Evolutionary conservation across 2,329 filamentous ascomycete species (phyloP).

Genomic region (Reticulascus tulasneorum): DNA sequence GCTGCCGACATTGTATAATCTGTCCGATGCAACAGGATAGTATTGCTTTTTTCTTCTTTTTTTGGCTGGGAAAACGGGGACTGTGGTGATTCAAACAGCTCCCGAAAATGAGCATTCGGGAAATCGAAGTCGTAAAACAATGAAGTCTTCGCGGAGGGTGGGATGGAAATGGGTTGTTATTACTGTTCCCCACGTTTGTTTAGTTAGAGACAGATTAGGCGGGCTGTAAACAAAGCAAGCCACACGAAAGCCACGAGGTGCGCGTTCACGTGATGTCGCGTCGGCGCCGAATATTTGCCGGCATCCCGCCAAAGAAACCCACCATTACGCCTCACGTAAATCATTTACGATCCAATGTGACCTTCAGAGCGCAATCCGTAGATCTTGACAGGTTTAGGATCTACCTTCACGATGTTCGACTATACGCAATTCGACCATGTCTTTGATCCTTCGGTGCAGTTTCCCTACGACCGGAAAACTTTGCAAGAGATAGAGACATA

Average conservation of each 20-base stretch:
- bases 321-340: no score
- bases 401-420: slow-evolving; percentile 56
- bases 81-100: slow-evolving; percentile 1
- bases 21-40: no score
- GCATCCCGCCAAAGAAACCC: background rate
- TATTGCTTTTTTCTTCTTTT: background rate
- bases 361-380: slow-evolving; percentile 10
- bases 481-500: slow-evolving; percentile 61
- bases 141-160: background rate
- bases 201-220: slow-evolving; percentile 15
- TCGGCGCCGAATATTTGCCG: slow-evolving; percentile 6
- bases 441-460: slow-evolving; percentile 58
- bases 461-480: slow-evolving; percentile 58
- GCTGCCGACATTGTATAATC: slow-evolving; percentile 10
- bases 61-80: slow-evolving; percentile 1
- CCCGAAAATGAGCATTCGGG: background rate
- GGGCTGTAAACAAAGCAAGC: slow-evolving; percentile 16
- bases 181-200: slow-evolving; percentile 13
- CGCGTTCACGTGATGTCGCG: slow-evolving; percentile 5
- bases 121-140: background rate
- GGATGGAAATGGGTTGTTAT: slow-evolving; percentile 5
- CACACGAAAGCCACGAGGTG: background rate
- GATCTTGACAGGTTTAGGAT: no score
- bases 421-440: slow-evolving; percentile 65
- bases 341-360: slow-evolving; percentile 11